These are phyloP conservation scores for Globisporangium radiosum DNA, from an alignment of 352 stramenopile genomes.

Conservation along the genomic window DNA sequence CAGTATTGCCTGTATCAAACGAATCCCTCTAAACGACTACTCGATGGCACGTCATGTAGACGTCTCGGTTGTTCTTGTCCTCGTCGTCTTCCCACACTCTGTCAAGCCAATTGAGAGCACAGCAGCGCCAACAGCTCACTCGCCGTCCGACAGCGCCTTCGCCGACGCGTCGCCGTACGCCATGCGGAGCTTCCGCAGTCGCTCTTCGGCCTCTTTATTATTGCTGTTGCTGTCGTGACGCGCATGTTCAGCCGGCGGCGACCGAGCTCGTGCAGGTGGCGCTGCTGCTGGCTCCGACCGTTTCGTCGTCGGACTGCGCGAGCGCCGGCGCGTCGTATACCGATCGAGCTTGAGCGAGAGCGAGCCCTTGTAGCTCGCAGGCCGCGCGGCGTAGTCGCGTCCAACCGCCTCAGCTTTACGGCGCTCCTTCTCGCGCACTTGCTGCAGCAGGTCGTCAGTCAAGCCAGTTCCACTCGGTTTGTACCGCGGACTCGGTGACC, in stretches of 20 bases:
- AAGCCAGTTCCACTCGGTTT: slow-evolving; percentile 12
- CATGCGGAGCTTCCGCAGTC: slow-evolving; percentile 60
- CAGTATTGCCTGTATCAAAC: too few relatives aligned
- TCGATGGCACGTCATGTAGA: too few relatives aligned
- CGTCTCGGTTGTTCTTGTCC: too few relatives aligned
- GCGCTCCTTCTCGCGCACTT: slow-evolving; percentile 89
- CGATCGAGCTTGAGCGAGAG: slow-evolving; percentile 89
- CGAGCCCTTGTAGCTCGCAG: slow-evolving; percentile 90
- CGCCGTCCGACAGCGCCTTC: slow-evolving; percentile 17
- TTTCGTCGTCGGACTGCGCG: slow-evolving; percentile 55
- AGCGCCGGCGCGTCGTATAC: slow-evolving; percentile 71
- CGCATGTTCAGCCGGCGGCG: background rate
- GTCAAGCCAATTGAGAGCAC: background rate
- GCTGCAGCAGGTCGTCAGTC: slow-evolving; percentile 83
- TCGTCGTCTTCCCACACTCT: background rate
- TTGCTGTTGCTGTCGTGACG: slow-evolving; percentile 3
- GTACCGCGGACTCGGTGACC: slow-evolving; percentile 12
- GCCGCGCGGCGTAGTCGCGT: slow-evolving; percentile 87
- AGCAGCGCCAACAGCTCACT: background rate
- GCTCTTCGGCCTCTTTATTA: slow-evolving; percentile 46
- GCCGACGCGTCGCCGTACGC: slow-evolving; percentile 79
- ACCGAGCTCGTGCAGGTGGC: slow-evolving; percentile 7
- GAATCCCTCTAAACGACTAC: too few relatives aligned
- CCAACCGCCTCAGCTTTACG: slow-evolving; percentile 86
- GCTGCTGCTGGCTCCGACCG: slow-evolving; percentile 41